Conservation (phyloP, 75 land plant genomes). For the Larix kaempferi region DNA sequence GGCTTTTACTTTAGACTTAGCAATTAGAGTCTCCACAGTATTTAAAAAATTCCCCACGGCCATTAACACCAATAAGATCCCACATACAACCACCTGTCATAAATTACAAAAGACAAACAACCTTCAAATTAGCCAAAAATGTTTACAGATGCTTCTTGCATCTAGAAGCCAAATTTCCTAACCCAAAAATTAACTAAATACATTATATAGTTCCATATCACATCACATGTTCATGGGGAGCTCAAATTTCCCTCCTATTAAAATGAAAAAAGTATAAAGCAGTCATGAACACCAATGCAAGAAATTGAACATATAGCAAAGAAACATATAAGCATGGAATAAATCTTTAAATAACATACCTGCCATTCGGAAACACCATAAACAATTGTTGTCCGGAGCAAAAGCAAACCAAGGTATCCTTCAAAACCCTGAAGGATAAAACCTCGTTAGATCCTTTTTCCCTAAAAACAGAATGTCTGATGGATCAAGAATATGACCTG, state of each 20-base stretch:
- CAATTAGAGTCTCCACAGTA: slow-evolving; percentile 70
- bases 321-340: background rate
- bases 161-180: background rate
- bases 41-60: slow-evolving; percentile 82
- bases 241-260: too few species aligned
- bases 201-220: too few species aligned
- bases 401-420: slow-evolving; percentile 75
- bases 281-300: background rate
- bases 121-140: background rate
- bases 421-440: slow-evolving; percentile 65
- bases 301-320: slow-evolving; percentile 5
- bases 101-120: background rate
- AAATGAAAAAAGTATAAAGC: background rate
- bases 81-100: slow-evolving; percentile 70
- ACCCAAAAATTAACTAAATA: too few species aligned
- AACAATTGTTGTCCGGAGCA: slow-evolving; percentile 65
- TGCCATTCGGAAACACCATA: slow-evolving; percentile 83
- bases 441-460: background rate
- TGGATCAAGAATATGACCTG: background rate
- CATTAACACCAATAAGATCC: slow-evolving; percentile 76
- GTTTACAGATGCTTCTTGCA: background rate
- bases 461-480: background rate
- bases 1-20: slow-evolving; percentile 66
- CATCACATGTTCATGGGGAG: too few species aligned
- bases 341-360: slow-evolving; percentile 31